These are phyloP conservation scores for Lentinula sp. DNA, from an alignment of 768 basidiomycete species.

Conservation along the genomic window DNA sequence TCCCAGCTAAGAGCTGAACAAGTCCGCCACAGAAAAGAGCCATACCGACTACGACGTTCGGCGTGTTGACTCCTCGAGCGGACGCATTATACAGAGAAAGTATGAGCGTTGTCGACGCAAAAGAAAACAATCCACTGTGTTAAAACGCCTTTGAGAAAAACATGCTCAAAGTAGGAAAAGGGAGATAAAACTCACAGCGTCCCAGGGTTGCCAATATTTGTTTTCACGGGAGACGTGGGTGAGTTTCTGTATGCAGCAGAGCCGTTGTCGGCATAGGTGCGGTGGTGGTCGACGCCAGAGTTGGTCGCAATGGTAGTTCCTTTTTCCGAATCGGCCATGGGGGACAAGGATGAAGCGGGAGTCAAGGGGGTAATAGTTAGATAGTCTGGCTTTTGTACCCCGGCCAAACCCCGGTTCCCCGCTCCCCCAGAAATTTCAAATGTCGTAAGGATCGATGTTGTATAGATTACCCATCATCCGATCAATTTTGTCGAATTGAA, in stretches of 20 bases:
- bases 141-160: background rate
- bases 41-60: conserved; percentile 83
- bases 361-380: background rate
- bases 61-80: conserved; percentile 42
- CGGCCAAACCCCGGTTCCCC: background rate
- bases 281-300: conserved; percentile 7
- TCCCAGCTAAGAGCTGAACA: conserved; percentile 80
- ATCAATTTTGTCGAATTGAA: background rate
- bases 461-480: background rate
- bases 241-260: conserved; percentile 15
- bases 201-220: conserved; percentile 53
- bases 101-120: conserved; percentile 80
- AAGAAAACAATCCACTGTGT: conserved; percentile 68
- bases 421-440: background rate
- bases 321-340: conserved; percentile 29
- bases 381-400: background rate
- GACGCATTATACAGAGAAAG: conserved; percentile 68
- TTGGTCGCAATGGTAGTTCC: conserved; percentile 21
- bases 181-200: conserved; percentile 34
- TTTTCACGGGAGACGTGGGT: conserved; percentile 17
- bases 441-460: background rate
- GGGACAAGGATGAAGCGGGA: background rate
- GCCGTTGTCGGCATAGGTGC: conserved; percentile 10
- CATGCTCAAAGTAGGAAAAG: background rate
- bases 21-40: conserved; percentile 81